Base-by-base conservation (phyloP, 805 yeast genomes). In the Sporopachydermia quercuum region DNA sequence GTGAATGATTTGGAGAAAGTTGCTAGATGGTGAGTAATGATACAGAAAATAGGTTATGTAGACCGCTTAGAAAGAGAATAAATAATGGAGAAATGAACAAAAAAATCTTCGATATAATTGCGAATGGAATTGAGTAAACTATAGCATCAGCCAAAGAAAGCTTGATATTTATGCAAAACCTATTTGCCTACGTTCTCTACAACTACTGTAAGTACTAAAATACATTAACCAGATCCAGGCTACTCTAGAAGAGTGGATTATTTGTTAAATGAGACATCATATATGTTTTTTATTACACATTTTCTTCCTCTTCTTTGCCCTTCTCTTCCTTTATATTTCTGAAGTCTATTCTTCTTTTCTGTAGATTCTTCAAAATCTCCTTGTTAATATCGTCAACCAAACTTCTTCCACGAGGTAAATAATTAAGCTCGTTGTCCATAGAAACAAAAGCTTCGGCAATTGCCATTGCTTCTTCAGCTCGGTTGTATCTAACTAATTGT, bases 1-100 rank as follows among this genome's bases (percentile, higher is more conserved):
- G 70, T 71, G 39, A 87, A 89, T 57, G 86, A 82, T 50, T 62
- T 83, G 46, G 39, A 34, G 15, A 33, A 38, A 40, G 36, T 19
- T 23, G 13, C 30, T n/a, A 23, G 30, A n/a, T 23, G 30, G 30
- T 23, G 30, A 23, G 30, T 8, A 23, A n/a, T 23, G 8, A n/a
- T 8, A 23, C n/a, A 23, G 30, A n/a, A 8, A 23, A n/a, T 23
- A 23, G 30, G n/a, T 8, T 23, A 23, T 8, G n/a, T 23, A 23
- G 8, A n/a, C n/a, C 8, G 30, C 13, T 8, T 8, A 23, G n/a
- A n/a, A n/a, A 23, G 30, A 23, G 30, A n/a, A 23, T 8, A 23
- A 23, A n/a, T 8, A 23, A n/a, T 8, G 30, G 30, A 23, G 30
- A 23, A 8, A n/a, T 23, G 30, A 23, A 23, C 8, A n/a, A n/a